Evolutionary conservation across 495 filamentous ascomycete genomes (phyloP).

Genomic region (Staphylotrichum tortipilum): DNA sequence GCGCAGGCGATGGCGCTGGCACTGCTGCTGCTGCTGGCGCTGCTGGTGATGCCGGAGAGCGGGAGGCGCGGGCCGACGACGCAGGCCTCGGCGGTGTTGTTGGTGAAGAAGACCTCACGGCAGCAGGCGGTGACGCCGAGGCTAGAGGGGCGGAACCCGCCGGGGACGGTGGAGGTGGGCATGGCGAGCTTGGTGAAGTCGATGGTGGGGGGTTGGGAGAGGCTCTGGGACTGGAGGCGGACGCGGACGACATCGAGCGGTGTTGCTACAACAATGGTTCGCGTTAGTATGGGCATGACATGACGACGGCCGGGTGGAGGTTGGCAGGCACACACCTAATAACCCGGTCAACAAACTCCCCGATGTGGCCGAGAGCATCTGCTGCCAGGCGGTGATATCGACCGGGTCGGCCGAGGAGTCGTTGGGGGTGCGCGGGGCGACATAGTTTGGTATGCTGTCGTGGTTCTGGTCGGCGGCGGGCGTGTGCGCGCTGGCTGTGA

Average conservation of each 20-base stretch:
- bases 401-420: conserved; percentile 28
- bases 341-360: conserved; percentile 86
- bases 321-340: conserved; percentile 54
- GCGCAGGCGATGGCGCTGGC: conserved; percentile 57
- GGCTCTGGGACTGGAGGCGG: conserved; percentile 74
- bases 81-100: conserved; percentile 76
- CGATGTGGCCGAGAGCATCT: conserved; percentile 87
- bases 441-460: conserved; percentile 12
- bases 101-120: conserved; percentile 93
- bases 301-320: not conserved
- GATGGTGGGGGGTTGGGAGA: conserved; percentile 33
- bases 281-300: conserved; percentile 7
- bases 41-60: conserved; percentile 2
- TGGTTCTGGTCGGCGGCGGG: conserved; percentile 14
- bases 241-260: conserved; percentile 96
- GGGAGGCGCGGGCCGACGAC: conserved; percentile 36
- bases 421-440: conserved; percentile 14
- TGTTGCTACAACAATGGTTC: conserved; percentile 56
- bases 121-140: conserved; percentile 94
- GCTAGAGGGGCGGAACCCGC: conserved; percentile 59
- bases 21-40: conserved; percentile 23
- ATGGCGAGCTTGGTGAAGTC: conserved; percentile 35
- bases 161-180: conserved; percentile 25
- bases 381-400: conserved; percentile 70
- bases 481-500: not conserved